Evolutionary conservation across 2,329 filamentous ascomycete species (phyloP).

Genomic region (Alternaria solani): DNA sequence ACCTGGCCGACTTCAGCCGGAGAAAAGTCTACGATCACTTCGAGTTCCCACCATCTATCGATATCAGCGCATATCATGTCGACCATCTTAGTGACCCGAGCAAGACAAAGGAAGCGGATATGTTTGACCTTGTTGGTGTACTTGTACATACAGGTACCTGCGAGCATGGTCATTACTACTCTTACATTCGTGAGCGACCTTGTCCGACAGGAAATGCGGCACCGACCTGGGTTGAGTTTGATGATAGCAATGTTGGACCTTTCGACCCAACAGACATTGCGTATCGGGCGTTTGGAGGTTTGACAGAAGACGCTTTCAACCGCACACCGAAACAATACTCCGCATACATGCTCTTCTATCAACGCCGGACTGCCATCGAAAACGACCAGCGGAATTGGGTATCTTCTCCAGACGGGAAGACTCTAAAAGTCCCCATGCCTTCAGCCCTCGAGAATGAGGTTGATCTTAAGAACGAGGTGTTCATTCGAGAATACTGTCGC

Average conservation of each 20-base stretch:
- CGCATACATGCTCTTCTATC: slow-evolving; percentile 98
- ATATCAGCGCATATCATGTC: slow-evolving; percentile 91
- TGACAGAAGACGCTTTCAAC: slow-evolving; percentile 40
- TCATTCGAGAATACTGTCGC: slow-evolving; percentile 79
- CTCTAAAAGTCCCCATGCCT: slow-evolving; percentile 58
- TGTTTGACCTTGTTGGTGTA: slow-evolving; percentile 93
- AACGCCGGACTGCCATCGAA: slow-evolving; percentile 74
- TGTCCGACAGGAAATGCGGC: slow-evolving; percentile 56
- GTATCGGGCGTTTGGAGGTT: slow-evolving; percentile 72
- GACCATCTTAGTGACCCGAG: slow-evolving; percentile 75
- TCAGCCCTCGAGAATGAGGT: slow-evolving; percentile 64
- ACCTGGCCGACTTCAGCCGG: slow-evolving; percentile 76
- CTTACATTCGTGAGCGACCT: slow-evolving; percentile 85
- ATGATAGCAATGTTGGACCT: slow-evolving; percentile 80
- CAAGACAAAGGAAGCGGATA: slow-evolving; percentile 67
- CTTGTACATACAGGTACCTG: slow-evolving; percentile 93
- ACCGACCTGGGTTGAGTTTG: slow-evolving; percentile 85
- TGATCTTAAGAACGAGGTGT: slow-evolving; percentile 72
- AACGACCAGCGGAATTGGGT: slow-evolving; percentile 39
- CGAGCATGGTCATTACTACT: slow-evolving; percentile 97
- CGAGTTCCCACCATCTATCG: slow-evolving; percentile 80
- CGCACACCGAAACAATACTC: slow-evolving; percentile 59
- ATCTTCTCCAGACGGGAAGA: slow-evolving; percentile 55
- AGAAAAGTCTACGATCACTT: slow-evolving; percentile 98
- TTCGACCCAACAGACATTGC: slow-evolving; percentile 81